Conservation (phyloP, 2,329 filamentous ascomycete genomes). For the Dichotomopilus funicola region DNA sequence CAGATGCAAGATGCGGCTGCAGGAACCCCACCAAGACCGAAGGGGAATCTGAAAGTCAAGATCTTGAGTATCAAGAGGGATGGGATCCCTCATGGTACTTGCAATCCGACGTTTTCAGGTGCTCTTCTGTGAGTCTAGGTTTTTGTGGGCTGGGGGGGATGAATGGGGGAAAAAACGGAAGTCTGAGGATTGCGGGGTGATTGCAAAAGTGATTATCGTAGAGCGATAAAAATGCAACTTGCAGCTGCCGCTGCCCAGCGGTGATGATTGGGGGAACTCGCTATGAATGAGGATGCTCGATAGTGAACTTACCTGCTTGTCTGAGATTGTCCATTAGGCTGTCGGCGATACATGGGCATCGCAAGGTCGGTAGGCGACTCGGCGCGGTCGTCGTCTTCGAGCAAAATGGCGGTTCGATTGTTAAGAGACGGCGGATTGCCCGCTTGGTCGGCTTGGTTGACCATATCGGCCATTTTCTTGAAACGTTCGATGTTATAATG, state of each 20-base stretch:
- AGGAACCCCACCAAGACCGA: not conserved
- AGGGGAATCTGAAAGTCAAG: not conserved
- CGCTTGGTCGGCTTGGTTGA: not conserved
- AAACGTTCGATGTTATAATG: not conserved
- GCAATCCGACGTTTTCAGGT: not conserved
- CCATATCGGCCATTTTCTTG: not conserved
- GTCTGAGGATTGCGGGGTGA: not conserved
- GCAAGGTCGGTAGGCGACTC: constrained; percentile 30
- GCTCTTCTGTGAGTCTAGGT: not conserved
- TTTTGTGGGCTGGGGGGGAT: not conserved
- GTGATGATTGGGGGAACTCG: not conserved
- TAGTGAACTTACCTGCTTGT: constrained; percentile 9
- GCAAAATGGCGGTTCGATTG: not conserved
- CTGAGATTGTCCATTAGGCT: constrained; percentile 1
- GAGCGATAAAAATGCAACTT: too few species aligned
- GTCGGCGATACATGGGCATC: constrained; percentile 24
- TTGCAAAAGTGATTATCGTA: too few species aligned
- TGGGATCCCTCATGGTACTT: not conserved
- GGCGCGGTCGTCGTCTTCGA: constrained; percentile 1
- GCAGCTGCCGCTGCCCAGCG: too few species aligned
- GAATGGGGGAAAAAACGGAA: not conserved
- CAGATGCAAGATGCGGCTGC: not conserved
- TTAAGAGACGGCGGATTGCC: not conserved
- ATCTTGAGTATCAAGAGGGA: not conserved
- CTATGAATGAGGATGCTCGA: not conserved